Evolutionary conservation across 148 eudicot species (phyloP), one percentile per base, ranked within the genome.

Genomic region (Amaranthus hypochondriacus): DNA sequence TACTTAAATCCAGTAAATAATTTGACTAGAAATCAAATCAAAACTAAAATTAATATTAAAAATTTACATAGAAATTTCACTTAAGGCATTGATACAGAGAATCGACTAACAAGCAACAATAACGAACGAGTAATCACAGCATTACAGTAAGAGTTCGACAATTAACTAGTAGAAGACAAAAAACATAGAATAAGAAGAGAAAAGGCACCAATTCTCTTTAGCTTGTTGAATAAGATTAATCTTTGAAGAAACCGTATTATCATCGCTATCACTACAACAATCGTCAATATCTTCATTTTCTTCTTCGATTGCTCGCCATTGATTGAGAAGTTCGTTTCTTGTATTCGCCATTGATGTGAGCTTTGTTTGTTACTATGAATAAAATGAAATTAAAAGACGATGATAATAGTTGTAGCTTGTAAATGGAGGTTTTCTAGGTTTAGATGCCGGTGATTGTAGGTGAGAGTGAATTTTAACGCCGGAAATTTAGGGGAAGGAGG

Each of bases 261-360:
- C 65, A 0, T 82, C 82, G 18, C 63, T 59, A 54, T 66, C 57
- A 28, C 79, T 61, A 28, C 39, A 28, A 28, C 39, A 28, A 52
- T 54, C 21, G 21, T 44, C 79, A 44, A 51, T 80, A 5, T 78
- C 80, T 6, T 74, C 81, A 5, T 68, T 84, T 57, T 87, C 86
- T 5, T 81, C 89, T 77, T 93, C 98, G 28, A 92, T 89, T n/a
- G 69, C 79, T 68, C 92, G 80, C 97, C 98, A 91, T 76, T 96
- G 89, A 71, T 91, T 87, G 73, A 93, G 71, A 6, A 93, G 87
- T 74, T 86, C 87, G 51, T 74, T 75, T 80, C 87, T 83, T 71
- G 75, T 77, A 77, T 73, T 84, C 70, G 81, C 74, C 84, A 83
- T 88, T 48, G 59, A 67, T 67, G 9, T 49, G 42, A 6, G 47